phyloP scores from a whole-genome alignment of 331 rosid genomes.

The Rhamnella rubrinervis region DNA sequence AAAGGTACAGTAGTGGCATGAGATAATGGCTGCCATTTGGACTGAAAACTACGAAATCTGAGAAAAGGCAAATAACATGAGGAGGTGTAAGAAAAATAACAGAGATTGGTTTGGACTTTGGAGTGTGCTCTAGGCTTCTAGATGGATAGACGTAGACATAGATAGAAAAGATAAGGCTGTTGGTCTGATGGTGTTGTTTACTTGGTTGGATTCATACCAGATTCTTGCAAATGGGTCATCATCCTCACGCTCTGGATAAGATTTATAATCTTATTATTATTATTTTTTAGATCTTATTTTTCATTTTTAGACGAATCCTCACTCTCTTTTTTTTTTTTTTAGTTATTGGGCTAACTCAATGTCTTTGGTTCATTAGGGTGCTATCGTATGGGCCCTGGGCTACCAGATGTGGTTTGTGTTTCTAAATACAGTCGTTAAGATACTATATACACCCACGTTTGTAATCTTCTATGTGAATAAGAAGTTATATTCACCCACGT shows the following conservation, averaged over 20 bases:
- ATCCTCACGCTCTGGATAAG: constrained; percentile 51
- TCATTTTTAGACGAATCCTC: background rate
- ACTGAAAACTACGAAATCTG: background rate
- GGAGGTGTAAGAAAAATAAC: background rate
- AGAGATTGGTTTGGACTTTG: background rate
- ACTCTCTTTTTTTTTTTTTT: too few species aligned
- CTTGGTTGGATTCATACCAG: constrained; percentile 3
- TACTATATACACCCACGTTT: too few species aligned
- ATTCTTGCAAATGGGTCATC: constrained; percentile 19
- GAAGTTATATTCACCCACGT: too few species aligned
- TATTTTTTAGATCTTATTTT: background rate
- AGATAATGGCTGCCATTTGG: constrained; percentile 69
- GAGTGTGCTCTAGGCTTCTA: constrained; percentile 1
- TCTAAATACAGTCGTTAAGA: too few species aligned
- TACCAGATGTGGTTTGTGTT: too few species aligned
- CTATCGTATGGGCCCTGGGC: too few species aligned
- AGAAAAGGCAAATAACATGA: background rate
- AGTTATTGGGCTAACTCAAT: too few species aligned
- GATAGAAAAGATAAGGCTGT: constrained; percentile 55
- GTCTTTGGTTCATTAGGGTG: too few species aligned
- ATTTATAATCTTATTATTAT: background rate
- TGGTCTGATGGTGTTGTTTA: constrained; percentile 31
- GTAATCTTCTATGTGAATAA: too few species aligned
- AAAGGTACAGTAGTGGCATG: constrained; percentile 50
- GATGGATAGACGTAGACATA: constrained; percentile 7